Evolutionary conservation across 2,329 filamentous ascomycete genomes (phyloP).

Genomic region (Madurella fahalii): DNA sequence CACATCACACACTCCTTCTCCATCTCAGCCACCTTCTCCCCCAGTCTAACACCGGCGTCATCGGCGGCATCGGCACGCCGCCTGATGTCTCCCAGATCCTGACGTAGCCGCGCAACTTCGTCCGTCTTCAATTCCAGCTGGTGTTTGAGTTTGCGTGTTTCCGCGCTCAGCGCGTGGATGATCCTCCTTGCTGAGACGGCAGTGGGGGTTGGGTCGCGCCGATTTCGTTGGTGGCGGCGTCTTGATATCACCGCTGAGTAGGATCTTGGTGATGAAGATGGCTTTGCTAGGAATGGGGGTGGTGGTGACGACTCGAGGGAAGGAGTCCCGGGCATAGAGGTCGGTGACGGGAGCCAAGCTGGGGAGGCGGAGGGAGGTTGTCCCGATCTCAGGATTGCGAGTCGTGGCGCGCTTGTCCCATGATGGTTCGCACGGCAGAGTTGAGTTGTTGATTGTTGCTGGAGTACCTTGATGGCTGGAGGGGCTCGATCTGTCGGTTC

Average conservation of each 20-base stretch:
- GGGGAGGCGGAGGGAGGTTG: too few species aligned
- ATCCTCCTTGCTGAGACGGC: background rate
- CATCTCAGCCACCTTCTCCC: constrained; percentile 44
- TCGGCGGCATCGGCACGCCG: constrained; percentile 4
- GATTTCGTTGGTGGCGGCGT: too few species aligned
- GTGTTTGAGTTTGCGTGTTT: background rate
- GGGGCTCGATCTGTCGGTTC: too few species aligned
- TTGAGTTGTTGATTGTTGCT: too few species aligned
- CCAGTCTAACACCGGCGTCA: constrained; percentile 45
- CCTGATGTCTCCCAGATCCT: constrained; percentile 35
- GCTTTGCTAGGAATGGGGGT: background rate
- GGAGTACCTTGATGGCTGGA: too few species aligned
- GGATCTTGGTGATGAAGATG: background rate
- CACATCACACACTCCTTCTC: constrained; percentile 45
- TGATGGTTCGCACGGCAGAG: too few species aligned
- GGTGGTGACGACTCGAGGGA: too few species aligned
- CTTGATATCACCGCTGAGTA: background rate
- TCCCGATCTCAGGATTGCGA: too few species aligned
- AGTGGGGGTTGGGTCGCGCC: background rate
- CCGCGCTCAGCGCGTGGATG: background rate
- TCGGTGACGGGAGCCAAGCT: too few species aligned
- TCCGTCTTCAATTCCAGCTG: constrained; percentile 31
- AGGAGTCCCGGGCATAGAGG: too few species aligned
- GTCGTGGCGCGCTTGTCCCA: too few species aligned
- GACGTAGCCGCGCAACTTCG: constrained; percentile 42